These are phyloP conservation scores for Rhexocercosporidium sp. DNA, from an alignment of 2,329 filamentous ascomycete genomes.

Conservation along the genomic window DNA sequence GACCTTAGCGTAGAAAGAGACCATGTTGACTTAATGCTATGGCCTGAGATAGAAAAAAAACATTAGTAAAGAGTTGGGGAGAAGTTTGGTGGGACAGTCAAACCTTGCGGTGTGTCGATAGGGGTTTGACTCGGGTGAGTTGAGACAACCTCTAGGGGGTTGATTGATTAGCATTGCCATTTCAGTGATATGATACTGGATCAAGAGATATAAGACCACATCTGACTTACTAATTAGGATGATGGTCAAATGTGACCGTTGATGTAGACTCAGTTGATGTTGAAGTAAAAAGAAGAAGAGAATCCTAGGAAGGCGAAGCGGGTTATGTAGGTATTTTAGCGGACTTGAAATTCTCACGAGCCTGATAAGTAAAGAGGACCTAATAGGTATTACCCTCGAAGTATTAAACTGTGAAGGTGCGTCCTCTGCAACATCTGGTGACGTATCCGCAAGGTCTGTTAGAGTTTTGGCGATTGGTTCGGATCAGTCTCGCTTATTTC, in stretches of 20 bases:
- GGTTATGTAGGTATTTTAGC: not conserved
- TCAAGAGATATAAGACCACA: not conserved
- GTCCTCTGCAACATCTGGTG: not conserved
- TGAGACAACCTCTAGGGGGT: not conserved
- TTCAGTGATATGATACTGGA: not conserved
- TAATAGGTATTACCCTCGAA: not conserved
- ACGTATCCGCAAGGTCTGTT: not conserved
- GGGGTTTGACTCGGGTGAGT: not conserved
- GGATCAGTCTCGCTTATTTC: not conserved
- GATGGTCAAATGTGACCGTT: too few relatives aligned
- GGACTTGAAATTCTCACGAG: not conserved
- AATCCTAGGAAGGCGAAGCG: not conserved
- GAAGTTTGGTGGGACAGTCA: not conserved
- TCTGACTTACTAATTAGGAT: too few relatives aligned
- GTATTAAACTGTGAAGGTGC: not conserved
- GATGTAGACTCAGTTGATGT: not conserved
- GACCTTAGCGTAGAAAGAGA: not conserved
- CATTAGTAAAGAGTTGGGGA: not conserved
- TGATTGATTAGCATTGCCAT: not conserved
- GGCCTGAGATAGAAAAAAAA: too few relatives aligned
- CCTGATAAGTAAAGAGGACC: not conserved
- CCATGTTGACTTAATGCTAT: not conserved
- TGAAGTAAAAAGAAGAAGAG: not conserved
- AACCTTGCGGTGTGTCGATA: not conserved
- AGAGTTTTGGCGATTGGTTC: not conserved